phyloP scores from a whole-genome alignment of 768 basidiomycete genomes.

The Austroboletus eburneus region DNA sequence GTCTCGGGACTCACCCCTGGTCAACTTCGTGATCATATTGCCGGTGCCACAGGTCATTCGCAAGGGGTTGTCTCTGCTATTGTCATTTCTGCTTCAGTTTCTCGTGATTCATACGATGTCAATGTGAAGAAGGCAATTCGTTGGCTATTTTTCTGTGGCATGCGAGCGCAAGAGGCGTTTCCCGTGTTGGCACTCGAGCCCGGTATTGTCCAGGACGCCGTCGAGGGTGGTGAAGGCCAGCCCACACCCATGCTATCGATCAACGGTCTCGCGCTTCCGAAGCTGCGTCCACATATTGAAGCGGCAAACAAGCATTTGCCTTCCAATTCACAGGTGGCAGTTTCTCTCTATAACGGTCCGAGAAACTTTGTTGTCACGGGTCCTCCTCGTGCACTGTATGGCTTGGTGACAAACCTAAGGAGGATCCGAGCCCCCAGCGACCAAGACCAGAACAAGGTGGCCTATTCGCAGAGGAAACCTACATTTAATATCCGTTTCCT shows the following conservation, averaged over 20 bases:
- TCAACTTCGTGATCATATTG: constrained; percentile 69
- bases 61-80: constrained; percentile 97
- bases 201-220: constrained; percentile 75
- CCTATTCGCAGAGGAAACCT: constrained; percentile 92
- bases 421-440: constrained; percentile 86
- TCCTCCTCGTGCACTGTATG: constrained; percentile 86
- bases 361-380: constrained; percentile 92
- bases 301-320: constrained; percentile 88
- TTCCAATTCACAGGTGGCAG: constrained; percentile 67
- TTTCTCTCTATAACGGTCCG: constrained; percentile 93
- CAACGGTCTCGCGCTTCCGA: constrained; percentile 71
- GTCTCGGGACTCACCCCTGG: constrained; percentile 74
- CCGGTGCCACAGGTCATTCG: constrained; percentile 94
- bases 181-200: constrained; percentile 90
- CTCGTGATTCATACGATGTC: constrained; percentile 65
- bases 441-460: constrained; percentile 89
- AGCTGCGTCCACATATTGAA: constrained; percentile 75
- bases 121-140: constrained; percentile 82
- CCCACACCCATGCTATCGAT: constrained; percentile 94
- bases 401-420: constrained; percentile 85
- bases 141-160: constrained; percentile 91
- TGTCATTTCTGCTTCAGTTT: constrained; percentile 74
- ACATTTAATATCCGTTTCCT: constrained; percentile 92
- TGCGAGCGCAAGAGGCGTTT: constrained; percentile 92
- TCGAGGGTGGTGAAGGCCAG: constrained; percentile 89